Conservation (phyloP, 2,329 filamentous ascomycete genomes). For the Lachnum nothofagi region DNA sequence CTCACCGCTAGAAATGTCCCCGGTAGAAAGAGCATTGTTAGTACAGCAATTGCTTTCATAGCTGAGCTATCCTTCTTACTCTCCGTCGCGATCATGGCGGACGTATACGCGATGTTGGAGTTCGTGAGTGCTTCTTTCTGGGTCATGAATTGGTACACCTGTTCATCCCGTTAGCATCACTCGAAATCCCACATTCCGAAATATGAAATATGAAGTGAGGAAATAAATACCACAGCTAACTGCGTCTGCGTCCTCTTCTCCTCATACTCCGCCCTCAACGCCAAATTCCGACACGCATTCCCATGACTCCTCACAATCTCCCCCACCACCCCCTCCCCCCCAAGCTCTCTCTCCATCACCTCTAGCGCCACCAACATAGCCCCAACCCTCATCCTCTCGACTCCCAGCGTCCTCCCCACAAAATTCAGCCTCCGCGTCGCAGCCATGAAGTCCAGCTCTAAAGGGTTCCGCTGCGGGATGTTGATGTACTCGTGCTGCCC, state of each 20-base stretch:
- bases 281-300: constrained; percentile 7
- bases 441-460: constrained; percentile 8
- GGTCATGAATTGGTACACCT: constrained; percentile 11
- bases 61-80: constrained; percentile 32
- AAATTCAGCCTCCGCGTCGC: constrained; percentile 4
- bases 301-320: constrained; percentile 7
- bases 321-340: not conserved
- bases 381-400: constrained; percentile 1
- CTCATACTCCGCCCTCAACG: constrained; percentile 8
- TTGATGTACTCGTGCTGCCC: constrained; percentile 11
- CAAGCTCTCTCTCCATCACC: not conserved
- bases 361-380: not conserved
- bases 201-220: not conserved
- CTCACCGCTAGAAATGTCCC: constrained; percentile 36
- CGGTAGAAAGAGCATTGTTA: constrained; percentile 39
- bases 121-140: constrained; percentile 6
- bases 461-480: constrained; percentile 4
- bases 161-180: not conserved
- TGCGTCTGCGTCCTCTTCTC: constrained; percentile 11
- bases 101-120: constrained; percentile 1
- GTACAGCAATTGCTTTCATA: constrained; percentile 37
- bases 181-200: not conserved
- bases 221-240: constrained; percentile 8
- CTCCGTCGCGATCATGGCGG: constrained; percentile 17
- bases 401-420: not conserved